Conservation (phyloP, 2,329 filamentous ascomycete species). For the Coniochaeta sp. region DNA sequence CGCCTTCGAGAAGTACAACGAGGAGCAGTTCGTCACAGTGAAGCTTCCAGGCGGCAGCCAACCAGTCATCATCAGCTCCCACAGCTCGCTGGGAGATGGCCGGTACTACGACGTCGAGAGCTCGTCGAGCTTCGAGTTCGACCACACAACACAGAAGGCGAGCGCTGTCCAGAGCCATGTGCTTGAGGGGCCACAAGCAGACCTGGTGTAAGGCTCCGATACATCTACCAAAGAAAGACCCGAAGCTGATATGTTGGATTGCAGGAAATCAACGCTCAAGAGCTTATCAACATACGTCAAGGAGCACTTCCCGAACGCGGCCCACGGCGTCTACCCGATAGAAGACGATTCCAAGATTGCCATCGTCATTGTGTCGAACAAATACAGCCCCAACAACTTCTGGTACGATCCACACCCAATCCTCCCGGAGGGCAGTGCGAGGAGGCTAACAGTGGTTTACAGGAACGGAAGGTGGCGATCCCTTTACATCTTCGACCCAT, state of each 20-base stretch:
- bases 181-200: conserved; percentile 67
- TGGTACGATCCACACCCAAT: conserved; percentile 49
- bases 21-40: conserved; percentile 82
- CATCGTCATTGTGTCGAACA: conserved; percentile 83
- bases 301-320: conserved; percentile 82
- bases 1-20: conserved; percentile 91
- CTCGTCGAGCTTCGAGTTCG: conserved; percentile 81
- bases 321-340: conserved; percentile 76
- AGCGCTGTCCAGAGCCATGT: conserved; percentile 74
- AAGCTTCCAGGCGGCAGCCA: conserved; percentile 85
- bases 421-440: background rate
- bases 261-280: conserved; percentile 77
- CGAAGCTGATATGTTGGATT: background rate
- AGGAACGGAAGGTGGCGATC: conserved; percentile 97
- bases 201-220: conserved; percentile 63
- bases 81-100: conserved; percentile 73
- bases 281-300: conserved; percentile 66
- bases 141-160: conserved; percentile 78
- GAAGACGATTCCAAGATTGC: conserved; percentile 70
- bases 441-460: background rate
- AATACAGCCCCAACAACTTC: conserved; percentile 97
- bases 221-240: background rate
- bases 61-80: conserved; percentile 76
- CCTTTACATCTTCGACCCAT: conserved; percentile 70
- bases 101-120: conserved; percentile 88